Percentiles rank a stretch among this genome's conserved stretches.
These are phyloP conservation scores for Saprolegnia diclina DNA, from an alignment of 352 stramenopile genomes.

Conservation along the genomic window DNA sequence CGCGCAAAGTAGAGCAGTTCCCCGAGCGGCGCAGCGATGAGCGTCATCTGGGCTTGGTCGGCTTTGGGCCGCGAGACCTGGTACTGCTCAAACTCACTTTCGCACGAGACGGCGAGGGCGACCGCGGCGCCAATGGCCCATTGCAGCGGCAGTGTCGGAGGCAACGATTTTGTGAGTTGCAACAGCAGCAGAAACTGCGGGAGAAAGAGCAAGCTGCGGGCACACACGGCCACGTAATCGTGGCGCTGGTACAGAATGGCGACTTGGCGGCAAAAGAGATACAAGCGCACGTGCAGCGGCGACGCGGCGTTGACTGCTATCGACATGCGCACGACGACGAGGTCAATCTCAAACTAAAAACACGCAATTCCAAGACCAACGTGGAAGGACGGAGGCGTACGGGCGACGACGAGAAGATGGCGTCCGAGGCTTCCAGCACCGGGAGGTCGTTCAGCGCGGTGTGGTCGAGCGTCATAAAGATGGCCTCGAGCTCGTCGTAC, in stretches of 20 bases:
- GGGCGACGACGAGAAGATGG: conserved; percentile 61
- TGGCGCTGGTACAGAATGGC: conserved; percentile 69
- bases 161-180: conserved; percentile 24
- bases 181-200: conserved; percentile 43
- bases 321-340: conserved; percentile 38
- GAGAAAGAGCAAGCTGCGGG: conserved; percentile 53
- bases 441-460: conserved; percentile 26
- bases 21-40: conserved; percentile 56
- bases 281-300: conserved; percentile 46
- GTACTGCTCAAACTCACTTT: conserved; percentile 61
- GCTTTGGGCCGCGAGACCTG: conserved; percentile 42
- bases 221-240: conserved; percentile 53
- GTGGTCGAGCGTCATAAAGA: conserved; percentile 44
- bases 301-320: conserved; percentile 59
- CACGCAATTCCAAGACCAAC: neutral
- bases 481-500: conserved; percentile 68
- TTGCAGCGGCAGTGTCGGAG: conserved; percentile 29
- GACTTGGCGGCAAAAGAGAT: conserved; percentile 77
- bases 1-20: conserved; percentile 70
- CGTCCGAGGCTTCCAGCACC: conserved; percentile 21
- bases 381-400: too few species aligned
- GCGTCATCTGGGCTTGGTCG: conserved; percentile 41
- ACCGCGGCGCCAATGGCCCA: conserved; percentile 71
- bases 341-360: conserved; percentile 54
- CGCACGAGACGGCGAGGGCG: conserved; percentile 68